Evolutionary conservation across 108 stramenopile species (phyloP), one percentile per base, ranked within the genome.

Genomic region (Cyclostephanos invisitatus): DNA sequence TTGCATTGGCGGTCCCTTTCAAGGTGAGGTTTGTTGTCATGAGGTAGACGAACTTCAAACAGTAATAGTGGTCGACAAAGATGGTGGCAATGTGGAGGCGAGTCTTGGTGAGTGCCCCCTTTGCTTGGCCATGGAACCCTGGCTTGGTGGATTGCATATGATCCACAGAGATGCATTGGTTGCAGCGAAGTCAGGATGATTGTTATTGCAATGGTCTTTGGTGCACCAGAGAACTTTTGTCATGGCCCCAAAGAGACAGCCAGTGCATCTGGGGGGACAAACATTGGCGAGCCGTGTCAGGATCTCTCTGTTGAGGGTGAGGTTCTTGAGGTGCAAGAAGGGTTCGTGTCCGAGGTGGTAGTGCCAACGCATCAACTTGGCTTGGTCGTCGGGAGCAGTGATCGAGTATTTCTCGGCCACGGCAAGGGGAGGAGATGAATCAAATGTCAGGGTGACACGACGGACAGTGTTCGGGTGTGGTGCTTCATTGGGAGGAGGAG

Each of bases 31-130:
- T 25, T 3, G 3, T 11, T 10, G 57, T 27, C 22, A 25, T 24
- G 1, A 12, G 1, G 5, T 54, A 12, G 12, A 54, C 53, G 11
- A 25, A 54, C 57, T 51, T n/a, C 3, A 78, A 1, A 2, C 51
- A 0, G 1, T 62, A 63, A 22, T 27, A 73, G 4, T 82, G 77
- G 67, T 82, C 80, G 24, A 78, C 84, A 32, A 68, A 85, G 18
- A 85, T 55, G 14, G 77, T 75, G 22, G 22, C 7, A 8, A 0
- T 12, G 9, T 20, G 22, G 12, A 38, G 40, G 2, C 62, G 20
- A 10, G 8, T 24, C 22, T 12, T 54, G 53, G 53, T 54, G 24
- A 54, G 53, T 54, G 7, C 21, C 10, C 53, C 53, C 21, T 54
- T 54, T 9, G 12, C 8, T 25, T 54, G 53, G 8, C 20, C 53